A percentile compares a stretch with the other conserved stretches of the same genome.
Conservation (phyloP, 1,284 basidiomycete genomes). For the Sporisorium exsertum region DNA sequence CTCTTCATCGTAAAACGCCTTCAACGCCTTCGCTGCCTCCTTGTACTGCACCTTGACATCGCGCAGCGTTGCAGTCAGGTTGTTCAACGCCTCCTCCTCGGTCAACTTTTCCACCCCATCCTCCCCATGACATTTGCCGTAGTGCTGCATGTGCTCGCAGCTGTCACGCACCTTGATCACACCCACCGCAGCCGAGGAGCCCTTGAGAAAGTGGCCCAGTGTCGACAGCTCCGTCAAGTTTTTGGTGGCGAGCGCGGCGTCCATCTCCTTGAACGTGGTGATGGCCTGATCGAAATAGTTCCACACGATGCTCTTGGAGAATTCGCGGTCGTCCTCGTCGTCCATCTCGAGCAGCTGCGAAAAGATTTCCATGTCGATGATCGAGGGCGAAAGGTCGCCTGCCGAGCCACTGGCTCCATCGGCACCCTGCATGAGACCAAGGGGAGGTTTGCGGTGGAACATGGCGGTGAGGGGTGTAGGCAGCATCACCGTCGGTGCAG, state of each 20-base stretch:
- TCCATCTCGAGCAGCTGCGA: conserved; percentile 89
- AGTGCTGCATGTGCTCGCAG: conserved; percentile 89
- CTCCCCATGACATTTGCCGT: conserved; percentile 74
- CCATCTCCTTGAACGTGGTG: conserved; percentile 82
- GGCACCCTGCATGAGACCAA: conserved; percentile 17
- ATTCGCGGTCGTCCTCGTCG: conserved; percentile 81
- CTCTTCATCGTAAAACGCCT: conserved; percentile 70
- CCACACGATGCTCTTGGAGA: conserved; percentile 80
- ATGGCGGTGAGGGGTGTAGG: neutral
- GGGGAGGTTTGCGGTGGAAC: neutral
- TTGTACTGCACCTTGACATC: conserved; percentile 61
- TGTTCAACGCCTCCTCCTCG: conserved; percentile 51
- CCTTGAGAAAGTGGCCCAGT: conserved; percentile 92
- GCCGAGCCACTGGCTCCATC: conserved; percentile 36
- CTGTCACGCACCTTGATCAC: conserved; percentile 81
- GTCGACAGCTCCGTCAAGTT: conserved; percentile 78
- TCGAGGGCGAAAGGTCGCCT: conserved; percentile 51
- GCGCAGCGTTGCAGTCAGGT: conserved; percentile 47
- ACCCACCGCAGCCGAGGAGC: conserved; percentile 90
- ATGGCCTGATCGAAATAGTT: conserved; percentile 78
- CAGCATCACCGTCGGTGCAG: neutral
- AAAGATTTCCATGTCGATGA: conserved; percentile 84
- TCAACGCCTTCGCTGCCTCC: conserved; percentile 66
- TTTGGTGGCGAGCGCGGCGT: conserved; percentile 76
- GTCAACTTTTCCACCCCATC: conserved; percentile 57